phyloP scores from a whole-genome alignment of 345 rosid genomes.

The Aethionema arabicum region DNA sequence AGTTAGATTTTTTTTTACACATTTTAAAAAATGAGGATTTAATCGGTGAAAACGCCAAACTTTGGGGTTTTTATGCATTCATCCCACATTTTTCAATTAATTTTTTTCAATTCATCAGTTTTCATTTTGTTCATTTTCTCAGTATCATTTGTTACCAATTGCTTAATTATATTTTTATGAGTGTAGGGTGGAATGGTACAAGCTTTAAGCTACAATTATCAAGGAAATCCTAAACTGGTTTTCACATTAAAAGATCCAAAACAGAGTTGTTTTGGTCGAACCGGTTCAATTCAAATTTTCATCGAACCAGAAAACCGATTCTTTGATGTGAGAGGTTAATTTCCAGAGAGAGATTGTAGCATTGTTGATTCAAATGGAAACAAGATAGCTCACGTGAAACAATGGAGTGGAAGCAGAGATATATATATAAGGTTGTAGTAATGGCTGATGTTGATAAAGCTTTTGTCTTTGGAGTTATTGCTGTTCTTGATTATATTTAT shows the following conservation, averaged over 20 bases:
- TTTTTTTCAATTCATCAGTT: too few relatives aligned
- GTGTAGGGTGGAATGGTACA: constrained; percentile 62
- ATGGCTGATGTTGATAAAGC: constrained; percentile 64
- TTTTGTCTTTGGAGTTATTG: constrained; percentile 68
- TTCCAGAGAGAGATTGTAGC: constrained; percentile 60
- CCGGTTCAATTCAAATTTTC: constrained; percentile 46
- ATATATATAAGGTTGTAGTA: constrained; percentile 56
- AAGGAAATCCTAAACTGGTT: constrained; percentile 59
- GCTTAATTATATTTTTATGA: constrained; percentile 5
- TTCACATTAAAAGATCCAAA: constrained; percentile 68
- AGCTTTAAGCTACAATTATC: constrained; percentile 60
- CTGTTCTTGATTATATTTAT: constrained; percentile 67
- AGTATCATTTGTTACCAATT: too few relatives aligned
- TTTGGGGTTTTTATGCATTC: too few relatives aligned
- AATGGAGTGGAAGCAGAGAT: constrained; percentile 55
- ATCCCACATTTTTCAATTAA: too few relatives aligned
- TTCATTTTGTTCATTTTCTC: too few relatives aligned
- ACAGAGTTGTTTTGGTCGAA: constrained; percentile 44
- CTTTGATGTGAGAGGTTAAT: constrained; percentile 62
- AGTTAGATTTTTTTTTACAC: too few relatives aligned
- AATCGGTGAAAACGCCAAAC: too few relatives aligned
- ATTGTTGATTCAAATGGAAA: constrained; percentile 55
- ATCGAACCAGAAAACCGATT: constrained; percentile 41
- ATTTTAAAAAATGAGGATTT: too few relatives aligned
- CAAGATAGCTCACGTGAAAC: constrained; percentile 53